Evolutionary conservation across 805 yeast genomes (phyloP).

Genomic region (Hanseniaspora guilliermondii): DNA sequence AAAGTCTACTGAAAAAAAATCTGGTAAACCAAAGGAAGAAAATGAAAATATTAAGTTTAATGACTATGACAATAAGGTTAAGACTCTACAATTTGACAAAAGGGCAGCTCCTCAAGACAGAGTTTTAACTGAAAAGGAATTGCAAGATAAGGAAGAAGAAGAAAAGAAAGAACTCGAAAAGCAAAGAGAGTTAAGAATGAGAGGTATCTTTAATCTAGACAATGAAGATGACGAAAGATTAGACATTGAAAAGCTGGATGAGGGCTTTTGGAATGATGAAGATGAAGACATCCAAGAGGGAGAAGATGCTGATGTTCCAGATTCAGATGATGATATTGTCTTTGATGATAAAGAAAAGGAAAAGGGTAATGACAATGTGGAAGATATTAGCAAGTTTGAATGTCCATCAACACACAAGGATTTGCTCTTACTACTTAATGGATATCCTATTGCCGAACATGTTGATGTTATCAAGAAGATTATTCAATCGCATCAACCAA

Average conservation of each 20-base stretch:
- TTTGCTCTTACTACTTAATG: constrained; percentile 28
- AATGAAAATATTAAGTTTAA: constrained; percentile 27
- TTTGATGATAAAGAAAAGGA: constrained; percentile 29
- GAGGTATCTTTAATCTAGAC: constrained; percentile 39
- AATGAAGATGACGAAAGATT: constrained; percentile 26
- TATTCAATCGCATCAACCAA: constrained; percentile 55
- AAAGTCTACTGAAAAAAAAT: constrained; percentile 16
- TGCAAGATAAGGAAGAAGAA: constrained; percentile 47
- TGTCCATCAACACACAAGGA: constrained; percentile 43
- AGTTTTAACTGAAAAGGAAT: constrained; percentile 66
- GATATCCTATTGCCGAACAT: constrained; percentile 32
- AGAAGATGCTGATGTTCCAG: constrained; percentile 14
- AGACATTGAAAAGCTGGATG: constrained; percentile 59
- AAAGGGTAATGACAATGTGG: constrained; percentile 18
- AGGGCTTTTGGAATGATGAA: constrained; percentile 51
- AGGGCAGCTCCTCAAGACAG: constrained; percentile 73
- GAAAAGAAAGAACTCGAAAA: constrained; percentile 50
- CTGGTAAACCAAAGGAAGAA: constrained; percentile 16
- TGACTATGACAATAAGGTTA: constrained; percentile 54
- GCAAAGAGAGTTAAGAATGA: constrained; percentile 63
- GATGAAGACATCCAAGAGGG: constrained; percentile 35
- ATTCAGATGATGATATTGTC: constrained; percentile 19
- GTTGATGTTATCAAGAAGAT: constrained; percentile 41
- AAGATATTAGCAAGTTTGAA: constrained; percentile 20
- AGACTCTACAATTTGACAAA: constrained; percentile 54